These are phyloP conservation scores for Camellia granthamiana DNA, from an alignment of 148 eudicot species.

Conservation along the genomic window DNA sequence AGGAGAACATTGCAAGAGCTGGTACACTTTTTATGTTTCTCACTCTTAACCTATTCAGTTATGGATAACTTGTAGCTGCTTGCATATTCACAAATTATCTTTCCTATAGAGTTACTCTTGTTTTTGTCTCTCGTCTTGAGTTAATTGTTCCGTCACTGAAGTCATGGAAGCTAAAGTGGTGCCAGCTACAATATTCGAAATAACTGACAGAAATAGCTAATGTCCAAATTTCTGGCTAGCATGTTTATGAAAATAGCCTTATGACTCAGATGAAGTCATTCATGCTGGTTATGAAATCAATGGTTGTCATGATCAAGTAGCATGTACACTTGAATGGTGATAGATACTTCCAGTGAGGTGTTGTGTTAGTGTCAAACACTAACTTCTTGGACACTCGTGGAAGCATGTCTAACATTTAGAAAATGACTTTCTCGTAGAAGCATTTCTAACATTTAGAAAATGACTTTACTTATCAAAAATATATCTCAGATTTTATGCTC, in stretches of 20 bases:
- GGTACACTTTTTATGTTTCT: constrained; percentile 38
- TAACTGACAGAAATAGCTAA: background rate
- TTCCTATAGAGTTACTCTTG: constrained; percentile 4
- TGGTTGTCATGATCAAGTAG: background rate
- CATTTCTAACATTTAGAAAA: too few relatives aligned
- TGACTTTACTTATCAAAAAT: too few relatives aligned
- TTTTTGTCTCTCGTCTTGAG: background rate
- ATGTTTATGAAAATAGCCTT: background rate
- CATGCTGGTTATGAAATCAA: background rate
- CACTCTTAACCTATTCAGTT: background rate
- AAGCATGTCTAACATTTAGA: background rate
- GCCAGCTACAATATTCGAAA: background rate
- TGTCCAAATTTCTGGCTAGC: background rate
- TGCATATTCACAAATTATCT: background rate
- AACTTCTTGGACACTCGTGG: background rate
- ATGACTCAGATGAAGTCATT: background rate
- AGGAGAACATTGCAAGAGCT: constrained; percentile 80
- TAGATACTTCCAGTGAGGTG: background rate
- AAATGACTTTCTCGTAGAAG: background rate
- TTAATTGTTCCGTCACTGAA: background rate
- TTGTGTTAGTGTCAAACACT: background rate
- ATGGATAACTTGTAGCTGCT: background rate
- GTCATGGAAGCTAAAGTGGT: background rate
- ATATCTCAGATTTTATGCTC: background rate
- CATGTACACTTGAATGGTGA: background rate